A percentile compares a stretch with the other conserved stretches of the same genome.
Evolutionary conservation across 2,329 filamentous ascomycete genomes (phyloP).

Genomic region (Metarhizium guizhouense): DNA sequence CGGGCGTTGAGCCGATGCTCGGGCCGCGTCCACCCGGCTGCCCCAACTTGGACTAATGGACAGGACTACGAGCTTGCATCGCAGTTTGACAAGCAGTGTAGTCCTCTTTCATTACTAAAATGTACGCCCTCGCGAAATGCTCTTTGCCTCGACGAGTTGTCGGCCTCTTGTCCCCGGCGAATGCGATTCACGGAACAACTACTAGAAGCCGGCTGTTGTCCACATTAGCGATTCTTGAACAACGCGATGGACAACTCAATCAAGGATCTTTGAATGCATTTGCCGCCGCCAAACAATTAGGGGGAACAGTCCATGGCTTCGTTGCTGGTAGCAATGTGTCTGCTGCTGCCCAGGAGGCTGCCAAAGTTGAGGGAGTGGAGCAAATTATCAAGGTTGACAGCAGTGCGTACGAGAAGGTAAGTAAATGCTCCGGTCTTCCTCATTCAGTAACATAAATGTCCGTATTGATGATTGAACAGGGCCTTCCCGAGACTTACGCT

Average conservation of each 20-base stretch:
- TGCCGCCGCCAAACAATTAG: slow-evolving; percentile 77
- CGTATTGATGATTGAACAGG: slow-evolving; percentile 36
- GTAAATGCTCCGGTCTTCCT: not conserved
- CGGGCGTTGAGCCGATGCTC: slow-evolving; percentile 9
- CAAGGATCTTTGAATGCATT: slow-evolving; percentile 74
- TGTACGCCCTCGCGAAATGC: slow-evolving; percentile 23
- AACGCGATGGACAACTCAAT: slow-evolving; percentile 82
- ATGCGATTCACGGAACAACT: not conserved
- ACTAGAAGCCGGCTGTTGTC: slow-evolving; percentile 42
- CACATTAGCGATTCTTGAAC: slow-evolving; percentile 85
- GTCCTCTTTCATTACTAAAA: slow-evolving; percentile 7
- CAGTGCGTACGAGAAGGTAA: slow-evolving; percentile 81
- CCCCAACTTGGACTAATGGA: not conserved
- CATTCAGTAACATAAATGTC: not conserved
- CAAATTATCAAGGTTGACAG: slow-evolving; percentile 89
- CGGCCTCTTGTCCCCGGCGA: not conserved
- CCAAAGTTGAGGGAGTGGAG: slow-evolving; percentile 82
- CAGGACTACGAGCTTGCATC: not conserved
- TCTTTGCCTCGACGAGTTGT: slow-evolving; percentile 6
- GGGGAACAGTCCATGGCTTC: slow-evolving; percentile 78
- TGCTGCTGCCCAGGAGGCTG: slow-evolving; percentile 68
- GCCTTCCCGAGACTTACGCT: slow-evolving; percentile 90
- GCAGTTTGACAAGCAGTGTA: not conserved
- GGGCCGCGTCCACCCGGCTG: slow-evolving; percentile 18
- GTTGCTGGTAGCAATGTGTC: slow-evolving; percentile 75